Evolutionary conservation across 2,329 filamentous ascomycete species (phyloP), one percentile per base, ranked within the genome.

Genomic region (Monilinia vaccinii-corymbosi): DNA sequence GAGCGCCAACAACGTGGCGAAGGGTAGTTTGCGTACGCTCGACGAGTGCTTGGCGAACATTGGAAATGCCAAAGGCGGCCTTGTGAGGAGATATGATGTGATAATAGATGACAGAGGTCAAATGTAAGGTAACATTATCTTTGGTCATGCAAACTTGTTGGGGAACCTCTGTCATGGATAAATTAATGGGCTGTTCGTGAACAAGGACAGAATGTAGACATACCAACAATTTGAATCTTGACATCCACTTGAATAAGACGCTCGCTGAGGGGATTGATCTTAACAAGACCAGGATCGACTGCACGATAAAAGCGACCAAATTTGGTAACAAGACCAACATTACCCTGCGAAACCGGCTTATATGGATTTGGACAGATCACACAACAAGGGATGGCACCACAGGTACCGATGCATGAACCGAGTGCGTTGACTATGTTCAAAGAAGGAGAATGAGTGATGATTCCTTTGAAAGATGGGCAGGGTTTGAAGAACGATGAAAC

Each of bases 131-230:
- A 65, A 97, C 94, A 71, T 99, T 99, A 80, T 99, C 94, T 79
- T 97, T 97, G 74, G 94, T 99, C 92, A 99, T 99, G 81, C 94
- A 97, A 64, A 93, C 85, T 76, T 99, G 94, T 76, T 92, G 86
- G 21, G 93, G 93, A 28, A 99, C 94, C 79, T 99, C 88, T 75
- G 69, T 53, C 34, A 28, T 31, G 9, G 7, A 16, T 56, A 53
- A 53, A 23, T 59, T 18, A 59, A 11, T 38, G 21, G 9, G 16
- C 32, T 16, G 46, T 14, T 47, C 42, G 16, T 5, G 32, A 14
- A 46, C 11, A 13, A 23, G 14, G 1, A 1, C 25, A 5, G 58
- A 14, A 52, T 49, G 40, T 44, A 23, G 62, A 75, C 77, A 60
- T 75, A 79, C 77, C 80, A 73, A 95, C 91, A 66, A 96, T 97